Evolutionary conservation across 352 stramenopile species (phyloP).

Genomic region (Phytophthora hibernalis): DNA sequence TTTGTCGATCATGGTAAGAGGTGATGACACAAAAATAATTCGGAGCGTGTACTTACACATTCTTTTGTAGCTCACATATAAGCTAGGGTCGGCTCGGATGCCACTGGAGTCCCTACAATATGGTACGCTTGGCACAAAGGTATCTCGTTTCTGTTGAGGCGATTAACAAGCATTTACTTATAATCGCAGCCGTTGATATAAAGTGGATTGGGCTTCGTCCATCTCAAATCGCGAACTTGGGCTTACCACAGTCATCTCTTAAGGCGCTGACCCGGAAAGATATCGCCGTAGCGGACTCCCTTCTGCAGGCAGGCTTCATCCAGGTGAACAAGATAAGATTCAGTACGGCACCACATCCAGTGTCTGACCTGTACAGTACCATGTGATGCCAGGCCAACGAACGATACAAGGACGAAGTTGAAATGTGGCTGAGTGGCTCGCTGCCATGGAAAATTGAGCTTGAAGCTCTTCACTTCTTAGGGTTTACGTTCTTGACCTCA

Average conservation of each 20-base stretch:
- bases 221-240: constrained; percentile 65
- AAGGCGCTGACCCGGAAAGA: constrained; percentile 73
- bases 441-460: constrained; percentile 84
- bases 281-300: constrained; percentile 44
- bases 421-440: constrained; percentile 49
- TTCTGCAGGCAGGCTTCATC: constrained; percentile 63
- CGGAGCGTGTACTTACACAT: not conserved
- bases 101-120: constrained; percentile 73
- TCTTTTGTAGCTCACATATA: constrained; percentile 84
- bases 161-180: not conserved
- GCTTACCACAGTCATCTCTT: constrained; percentile 57
- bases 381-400: constrained; percentile 50
- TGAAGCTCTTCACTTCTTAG: constrained; percentile 79
- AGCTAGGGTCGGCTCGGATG: constrained; percentile 88
- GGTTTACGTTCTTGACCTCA: constrained; percentile 73
- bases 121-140: constrained; percentile 32
- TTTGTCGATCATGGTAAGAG: constrained; percentile 88
- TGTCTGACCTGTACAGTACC: constrained; percentile 19
- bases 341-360: not conserved
- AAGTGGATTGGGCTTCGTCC: constrained; percentile 94
- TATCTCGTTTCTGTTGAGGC: not conserved
- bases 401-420: constrained; percentile 59
- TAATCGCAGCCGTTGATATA: constrained; percentile 70
- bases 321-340: constrained; percentile 47
- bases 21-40: not conserved